A percentile compares a stretch with the other conserved stretches of the same genome.
Conservation (phyloP, 2,329 filamentous ascomycete genomes). For the Domatiomyces globalis region DNA sequence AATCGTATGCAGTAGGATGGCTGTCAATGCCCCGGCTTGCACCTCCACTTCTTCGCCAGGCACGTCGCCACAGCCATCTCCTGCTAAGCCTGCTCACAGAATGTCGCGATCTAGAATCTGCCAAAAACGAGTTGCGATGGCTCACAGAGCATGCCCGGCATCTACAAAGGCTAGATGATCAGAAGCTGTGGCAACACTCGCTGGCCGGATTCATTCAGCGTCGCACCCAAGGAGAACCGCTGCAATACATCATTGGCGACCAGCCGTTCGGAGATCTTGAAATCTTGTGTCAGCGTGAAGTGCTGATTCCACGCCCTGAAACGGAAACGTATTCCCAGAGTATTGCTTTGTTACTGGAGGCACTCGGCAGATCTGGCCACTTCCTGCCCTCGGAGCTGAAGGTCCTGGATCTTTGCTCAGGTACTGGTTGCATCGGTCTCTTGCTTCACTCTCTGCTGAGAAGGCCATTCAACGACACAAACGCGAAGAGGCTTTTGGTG, state of each 20-base stretch:
- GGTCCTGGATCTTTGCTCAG: constrained; percentile 77
- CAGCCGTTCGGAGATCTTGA: constrained; percentile 80
- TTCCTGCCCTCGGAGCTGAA: constrained; percentile 29
- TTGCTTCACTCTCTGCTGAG: constrained; percentile 52
- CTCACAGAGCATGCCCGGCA: constrained; percentile 26
- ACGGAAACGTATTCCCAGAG: constrained; percentile 16
- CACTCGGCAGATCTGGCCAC: not conserved
- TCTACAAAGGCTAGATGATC: not conserved
- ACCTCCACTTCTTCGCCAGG: constrained; percentile 24
- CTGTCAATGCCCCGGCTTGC: constrained; percentile 30
- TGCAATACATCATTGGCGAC: constrained; percentile 80
- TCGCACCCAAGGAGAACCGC: constrained; percentile 51
- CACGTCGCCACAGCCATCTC: constrained; percentile 24
- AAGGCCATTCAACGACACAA: not conserved
- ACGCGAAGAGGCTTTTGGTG: constrained; percentile 32
- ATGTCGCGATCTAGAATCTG: constrained; percentile 31
- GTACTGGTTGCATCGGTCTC: constrained; percentile 78
- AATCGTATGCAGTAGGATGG: not conserved
- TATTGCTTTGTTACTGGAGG: constrained; percentile 3
- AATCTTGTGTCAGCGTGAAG: constrained; percentile 59
- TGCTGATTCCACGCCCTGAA: constrained; percentile 64
- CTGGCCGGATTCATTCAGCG: constrained; percentile 22
- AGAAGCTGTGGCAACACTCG: not conserved
- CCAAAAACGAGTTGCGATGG: constrained; percentile 35
- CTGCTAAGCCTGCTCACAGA: constrained; percentile 30